phyloP scores from a whole-genome alignment of 106 monocot genomes.

The Dendrobium chrysotoxum region DNA sequence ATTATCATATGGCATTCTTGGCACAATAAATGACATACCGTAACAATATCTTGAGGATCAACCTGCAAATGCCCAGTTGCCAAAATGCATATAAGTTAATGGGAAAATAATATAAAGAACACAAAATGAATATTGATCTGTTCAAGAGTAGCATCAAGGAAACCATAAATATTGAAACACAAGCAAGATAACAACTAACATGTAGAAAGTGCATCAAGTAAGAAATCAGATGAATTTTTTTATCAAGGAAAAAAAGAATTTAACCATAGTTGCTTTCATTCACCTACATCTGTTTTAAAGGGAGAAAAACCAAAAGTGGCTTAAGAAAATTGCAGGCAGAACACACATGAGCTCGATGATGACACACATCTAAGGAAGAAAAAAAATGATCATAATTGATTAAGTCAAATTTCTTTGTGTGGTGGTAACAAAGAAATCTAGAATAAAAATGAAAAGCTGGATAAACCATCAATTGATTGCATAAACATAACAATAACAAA shows the following conservation, averaged over 20 bases:
- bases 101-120: background rate
- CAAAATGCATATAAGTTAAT: background rate
- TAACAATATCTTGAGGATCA: conserved; percentile 99
- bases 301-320: background rate
- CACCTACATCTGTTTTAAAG: background rate
- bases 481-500: background rate
- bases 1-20: background rate
- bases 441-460: background rate
- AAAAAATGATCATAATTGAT: background rate
- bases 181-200: background rate
- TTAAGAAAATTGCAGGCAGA: background rate
- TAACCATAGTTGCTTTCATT: background rate
- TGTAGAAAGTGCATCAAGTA: background rate
- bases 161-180: background rate
- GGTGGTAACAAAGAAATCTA: background rate
- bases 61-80: conserved; percentile 53
- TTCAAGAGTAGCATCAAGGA: background rate
- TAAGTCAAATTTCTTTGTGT: background rate
- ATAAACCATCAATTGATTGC: background rate
- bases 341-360: background rate
- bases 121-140: background rate
- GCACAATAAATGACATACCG: conserved; percentile 41
- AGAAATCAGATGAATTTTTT: background rate
- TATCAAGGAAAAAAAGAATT: background rate
- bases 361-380: background rate